These are phyloP conservation scores for Pachyrhizus erosus DNA, from an alignment of 306 rosid genomes.

Conservation along the genomic window DNA sequence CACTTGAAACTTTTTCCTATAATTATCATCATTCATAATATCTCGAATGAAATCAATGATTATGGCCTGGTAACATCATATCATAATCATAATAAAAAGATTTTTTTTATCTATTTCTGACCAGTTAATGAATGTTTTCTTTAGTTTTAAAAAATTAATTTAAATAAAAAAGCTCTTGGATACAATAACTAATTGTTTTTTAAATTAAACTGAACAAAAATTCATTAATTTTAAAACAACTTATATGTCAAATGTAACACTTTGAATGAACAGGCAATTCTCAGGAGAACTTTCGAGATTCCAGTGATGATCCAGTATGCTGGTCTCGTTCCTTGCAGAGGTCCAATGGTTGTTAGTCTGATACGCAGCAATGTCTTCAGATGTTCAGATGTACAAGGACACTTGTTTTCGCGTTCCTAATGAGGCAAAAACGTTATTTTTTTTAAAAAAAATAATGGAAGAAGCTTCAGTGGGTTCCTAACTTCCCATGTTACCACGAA, in stretches of 20 bases:
- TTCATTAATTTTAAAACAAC: neutral
- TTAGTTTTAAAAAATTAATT: neutral
- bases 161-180: neutral
- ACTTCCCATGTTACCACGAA: no score
- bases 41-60: neutral
- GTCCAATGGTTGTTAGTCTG: constrained; percentile 6
- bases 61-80: neutral
- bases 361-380: neutral
- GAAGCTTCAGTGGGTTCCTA: neutral
- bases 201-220: neutral
- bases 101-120: neutral
- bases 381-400: neutral
- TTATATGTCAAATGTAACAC: neutral
- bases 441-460: neutral
- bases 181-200: neutral
- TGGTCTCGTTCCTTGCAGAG: neutral
- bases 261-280: neutral
- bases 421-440: neutral
- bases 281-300: neutral
- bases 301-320: neutral
- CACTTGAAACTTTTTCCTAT: no score
- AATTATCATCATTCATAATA: no score
- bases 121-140: neutral
- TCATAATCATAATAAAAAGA: neutral
- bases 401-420: neutral